phyloP scores from a whole-genome alignment of 495 filamentous ascomycete species.

The Xanthoparmelia taractica region DNA sequence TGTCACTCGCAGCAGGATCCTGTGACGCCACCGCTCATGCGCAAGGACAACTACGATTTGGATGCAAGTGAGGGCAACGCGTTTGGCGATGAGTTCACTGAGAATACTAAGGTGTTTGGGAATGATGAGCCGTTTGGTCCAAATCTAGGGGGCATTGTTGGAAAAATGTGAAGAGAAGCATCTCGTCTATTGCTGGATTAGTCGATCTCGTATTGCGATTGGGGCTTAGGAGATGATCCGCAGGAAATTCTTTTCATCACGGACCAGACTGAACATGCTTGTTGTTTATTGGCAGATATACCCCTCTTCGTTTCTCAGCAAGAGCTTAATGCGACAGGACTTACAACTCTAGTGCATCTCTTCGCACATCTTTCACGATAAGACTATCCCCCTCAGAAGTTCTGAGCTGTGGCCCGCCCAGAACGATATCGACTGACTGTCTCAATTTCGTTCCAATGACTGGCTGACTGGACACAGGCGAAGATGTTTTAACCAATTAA shows the following conservation, averaged over 20 bases:
- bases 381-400: neutral
- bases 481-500: too few relatives aligned
- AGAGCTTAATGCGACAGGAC: too few relatives aligned
- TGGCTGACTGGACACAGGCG: too few relatives aligned
- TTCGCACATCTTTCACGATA: neutral
- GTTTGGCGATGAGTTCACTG: slow-evolving; percentile 43
- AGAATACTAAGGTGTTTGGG: slow-evolving; percentile 2
- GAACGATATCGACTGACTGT: neutral
- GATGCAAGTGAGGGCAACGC: slow-evolving; percentile 56
- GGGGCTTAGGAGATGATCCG: neutral
- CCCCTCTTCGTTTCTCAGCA: slow-evolving; percentile 12
- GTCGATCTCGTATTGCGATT: slow-evolving; percentile 7
- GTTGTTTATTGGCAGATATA: slow-evolving; percentile 17
- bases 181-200: neutral
- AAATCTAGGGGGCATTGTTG: slow-evolving; percentile 9
- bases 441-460: neutral
- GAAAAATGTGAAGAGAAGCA: neutral
- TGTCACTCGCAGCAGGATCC: slow-evolving; percentile 36
- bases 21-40: slow-evolving; percentile 63
- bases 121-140: slow-evolving; percentile 27
- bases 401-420: too few relatives aligned
- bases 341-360: neutral
- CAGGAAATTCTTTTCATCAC: slow-evolving; percentile 3
- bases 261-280: slow-evolving; percentile 7
- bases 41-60: slow-evolving; percentile 59